Evolutionary conservation across 2,329 filamentous ascomycete species (phyloP), one percentile per base, ranked within the genome.

Genomic region (Beauveria rudraprayagi): DNA sequence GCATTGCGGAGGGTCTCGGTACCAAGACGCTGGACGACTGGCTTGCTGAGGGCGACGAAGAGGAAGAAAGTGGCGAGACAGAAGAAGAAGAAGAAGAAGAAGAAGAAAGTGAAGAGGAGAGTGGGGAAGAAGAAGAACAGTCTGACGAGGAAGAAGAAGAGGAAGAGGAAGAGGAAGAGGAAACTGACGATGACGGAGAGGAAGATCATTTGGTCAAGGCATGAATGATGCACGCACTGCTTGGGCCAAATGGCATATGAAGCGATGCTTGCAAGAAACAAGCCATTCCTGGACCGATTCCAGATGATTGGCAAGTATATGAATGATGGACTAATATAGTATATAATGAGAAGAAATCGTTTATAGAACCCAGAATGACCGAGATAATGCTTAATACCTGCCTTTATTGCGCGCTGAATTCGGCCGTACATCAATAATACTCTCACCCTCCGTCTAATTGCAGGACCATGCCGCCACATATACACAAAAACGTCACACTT

Each of bases 21-120:
- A 84, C 85, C 46, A 96, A 96, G 81, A 91, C 88, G 22, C 76
- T 99, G 64, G 92, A 97, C 76, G 91, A 96, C 71, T 97, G 94
- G 92, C 78, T 97, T 61, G 91, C 88, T 5, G 89, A 91, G 69
- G 85, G 84, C 48, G 83, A 85, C 17, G 80, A 78, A 30, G 81
- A 80, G 4, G 30, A 10, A n/a, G 83, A 80, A 7, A 78, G 80
- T 6, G 82, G 81, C 2, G 77, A 80, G 7, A 78, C 77, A 8
- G 77, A 76, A 22, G 77, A 76, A 3, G 79, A 80, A 0, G 19
- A 22, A 22, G 19, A 22, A 22, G 19, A 22, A 22, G 77, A 76
- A 3, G 79, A 80, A 0, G 80, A 30, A 30, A 30, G 80, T 1
- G 79, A 79, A 2, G 80, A 81, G 0, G 78, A 78, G 0, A 79